Evolutionary conservation across 306 rosid genomes (phyloP).

Genomic region (Casuarina equisetifolia): DNA sequence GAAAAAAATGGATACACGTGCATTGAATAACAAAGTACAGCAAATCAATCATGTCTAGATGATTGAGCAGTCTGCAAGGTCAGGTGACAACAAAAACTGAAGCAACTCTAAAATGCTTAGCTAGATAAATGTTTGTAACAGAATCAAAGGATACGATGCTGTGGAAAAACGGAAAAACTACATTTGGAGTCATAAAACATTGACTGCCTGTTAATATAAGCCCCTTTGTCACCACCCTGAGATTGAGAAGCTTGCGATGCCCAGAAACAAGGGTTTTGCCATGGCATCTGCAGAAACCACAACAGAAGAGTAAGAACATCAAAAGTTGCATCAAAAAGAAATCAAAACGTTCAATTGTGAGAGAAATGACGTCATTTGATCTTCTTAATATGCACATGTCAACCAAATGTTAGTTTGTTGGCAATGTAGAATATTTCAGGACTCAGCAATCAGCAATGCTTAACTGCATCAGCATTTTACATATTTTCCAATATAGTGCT

Average conservation of each 20-base stretch:
- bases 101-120: constrained; percentile 10
- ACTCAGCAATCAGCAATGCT: not conserved
- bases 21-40: constrained; percentile 12
- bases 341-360: not conserved
- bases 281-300: constrained; percentile 37
- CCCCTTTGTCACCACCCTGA: constrained; percentile 33
- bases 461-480: not conserved
- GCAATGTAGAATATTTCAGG: not conserved
- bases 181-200: constrained; percentile 55
- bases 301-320: constrained; percentile 18
- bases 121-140: not conserved
- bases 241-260: constrained; percentile 38
- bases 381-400: not conserved
- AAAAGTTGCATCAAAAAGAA: constrained; percentile 2
- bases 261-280: constrained; percentile 51
- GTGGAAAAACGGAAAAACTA: constrained; percentile 52
- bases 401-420: not conserved
- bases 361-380: not conserved
- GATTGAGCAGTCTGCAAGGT: not conserved
- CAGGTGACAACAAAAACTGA: not conserved
- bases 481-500: not conserved
- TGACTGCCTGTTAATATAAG: constrained; percentile 50
- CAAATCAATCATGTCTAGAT: constrained; percentile 1
- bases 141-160: constrained; percentile 59
- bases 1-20: not conserved